These are phyloP conservation scores for Fragaria ananassa DNA, from an alignment of 306 rosid species.

Conservation along the genomic window DNA sequence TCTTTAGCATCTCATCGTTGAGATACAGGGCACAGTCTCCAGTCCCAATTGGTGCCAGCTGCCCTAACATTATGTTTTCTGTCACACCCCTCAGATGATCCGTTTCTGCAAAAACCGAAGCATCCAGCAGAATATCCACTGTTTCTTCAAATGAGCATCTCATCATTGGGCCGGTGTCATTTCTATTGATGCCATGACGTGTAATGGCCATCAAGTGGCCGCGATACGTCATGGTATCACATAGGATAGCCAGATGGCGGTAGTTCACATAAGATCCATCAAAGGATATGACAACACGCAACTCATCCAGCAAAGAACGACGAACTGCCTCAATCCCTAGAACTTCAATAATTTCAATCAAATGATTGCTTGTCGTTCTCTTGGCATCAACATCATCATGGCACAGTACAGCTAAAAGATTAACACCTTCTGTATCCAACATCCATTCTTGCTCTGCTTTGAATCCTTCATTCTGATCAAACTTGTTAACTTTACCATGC, in stretches of 20 bases:
- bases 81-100: constrained; percentile 91
- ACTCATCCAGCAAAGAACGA: constrained; percentile 75
- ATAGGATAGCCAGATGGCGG: constrained; percentile 92
- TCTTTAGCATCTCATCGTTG: constrained; percentile 93
- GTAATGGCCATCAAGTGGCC: constrained; percentile 99
- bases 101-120: constrained; percentile 90
- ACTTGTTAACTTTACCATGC: constrained; percentile 72
- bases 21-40: constrained; percentile 83
- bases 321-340: constrained; percentile 99
- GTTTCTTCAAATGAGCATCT: constrained; percentile 98
- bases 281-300: constrained; percentile 92
- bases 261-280: constrained; percentile 98
- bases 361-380: constrained; percentile 92
- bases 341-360: constrained; percentile 96
- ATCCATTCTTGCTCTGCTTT: constrained; percentile 94
- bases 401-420: constrained; percentile 89
- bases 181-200: constrained; percentile 92
- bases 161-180: constrained; percentile 99
- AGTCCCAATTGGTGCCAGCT: constrained; percentile 96
- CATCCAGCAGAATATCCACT: constrained; percentile 96
- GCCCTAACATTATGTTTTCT: constrained; percentile 95
- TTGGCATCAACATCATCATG: constrained; percentile 89
- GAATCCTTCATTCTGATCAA: constrained; percentile 80
- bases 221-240: constrained; percentile 97
- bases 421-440: constrained; percentile 98